These are phyloP conservation scores for Camellia granthamiana DNA, from an alignment of 148 eudicot genomes.

Conservation along the genomic window DNA sequence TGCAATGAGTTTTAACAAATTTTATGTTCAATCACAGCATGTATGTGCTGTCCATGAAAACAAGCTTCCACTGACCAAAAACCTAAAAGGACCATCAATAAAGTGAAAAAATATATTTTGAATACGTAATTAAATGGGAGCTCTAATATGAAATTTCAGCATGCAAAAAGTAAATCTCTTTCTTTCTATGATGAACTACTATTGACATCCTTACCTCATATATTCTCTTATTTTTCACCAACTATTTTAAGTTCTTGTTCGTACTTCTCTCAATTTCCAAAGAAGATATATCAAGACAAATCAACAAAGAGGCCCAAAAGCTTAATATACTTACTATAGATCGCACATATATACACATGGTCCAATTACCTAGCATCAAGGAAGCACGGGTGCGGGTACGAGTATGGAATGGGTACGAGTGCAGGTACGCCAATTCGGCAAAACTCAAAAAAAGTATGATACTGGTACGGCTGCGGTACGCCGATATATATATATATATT, in stretches of 20 bases:
- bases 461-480: too few relatives aligned
- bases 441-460: too few relatives aligned
- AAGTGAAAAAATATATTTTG: background rate
- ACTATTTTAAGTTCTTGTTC: background rate
- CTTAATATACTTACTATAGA: background rate
- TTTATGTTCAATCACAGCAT: background rate
- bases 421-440: too few relatives aligned
- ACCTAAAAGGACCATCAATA: background rate
- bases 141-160: background rate
- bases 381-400: too few relatives aligned
- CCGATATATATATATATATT: too few relatives aligned
- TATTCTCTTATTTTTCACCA: background rate
- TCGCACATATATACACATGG: background rate
- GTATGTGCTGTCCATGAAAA: background rate
- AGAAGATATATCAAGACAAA: background rate
- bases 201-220: background rate
- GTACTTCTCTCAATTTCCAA: background rate
- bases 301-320: conserved; percentile 4
- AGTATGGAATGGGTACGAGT: too few relatives aligned
- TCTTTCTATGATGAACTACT: background rate
- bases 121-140: background rate
- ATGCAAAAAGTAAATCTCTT: background rate
- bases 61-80: background rate
- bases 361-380: background rate
- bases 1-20: background rate